Percentiles rank a stretch among this genome's conserved stretches.
These are phyloP conservation scores for Symbiodinium pilosum DNA, from an alignment of 73 alveolate genomes.

Conservation along the genomic window DNA sequence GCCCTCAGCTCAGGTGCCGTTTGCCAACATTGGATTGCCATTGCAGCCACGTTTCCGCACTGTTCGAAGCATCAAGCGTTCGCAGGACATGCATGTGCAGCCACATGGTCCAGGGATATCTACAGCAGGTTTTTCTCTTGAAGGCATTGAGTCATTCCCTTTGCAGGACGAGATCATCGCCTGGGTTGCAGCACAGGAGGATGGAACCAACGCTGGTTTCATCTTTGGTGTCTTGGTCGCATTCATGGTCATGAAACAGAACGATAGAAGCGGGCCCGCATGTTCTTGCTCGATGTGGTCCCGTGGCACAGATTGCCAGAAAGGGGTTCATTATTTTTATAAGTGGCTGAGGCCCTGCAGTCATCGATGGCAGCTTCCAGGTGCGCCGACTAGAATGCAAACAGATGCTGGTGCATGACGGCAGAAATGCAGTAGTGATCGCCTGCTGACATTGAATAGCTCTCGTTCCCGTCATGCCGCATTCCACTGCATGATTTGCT, in stretches of 20 bases:
- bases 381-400: too few relatives aligned
- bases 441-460: too few relatives aligned
- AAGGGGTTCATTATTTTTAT: too few relatives aligned
- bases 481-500: too few relatives aligned
- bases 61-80: conserved; percentile 91
- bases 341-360: conserved; percentile 55
- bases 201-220: conserved; percentile 94
- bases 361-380: conserved; percentile 91
- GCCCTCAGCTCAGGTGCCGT: conserved; percentile 47
- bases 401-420: too few relatives aligned
- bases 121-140: not conserved
- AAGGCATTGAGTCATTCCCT: too few relatives aligned
- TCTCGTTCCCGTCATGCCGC: too few relatives aligned
- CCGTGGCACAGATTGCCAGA: too few relatives aligned
- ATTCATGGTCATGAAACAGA: too few relatives aligned
- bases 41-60: conserved; percentile 95
- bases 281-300: too few relatives aligned
- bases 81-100: not conserved
- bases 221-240: conserved; percentile 37
- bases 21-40: conserved; percentile 91
- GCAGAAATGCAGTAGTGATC: too few relatives aligned
- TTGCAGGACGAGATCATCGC: conserved; percentile 89
- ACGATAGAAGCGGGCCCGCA: too few relatives aligned
- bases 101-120: not conserved
- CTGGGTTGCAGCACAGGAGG: conserved; percentile 92